Conservation (phyloP, 345 rosid genomes). For the Eutrema yunnanense region DNA sequence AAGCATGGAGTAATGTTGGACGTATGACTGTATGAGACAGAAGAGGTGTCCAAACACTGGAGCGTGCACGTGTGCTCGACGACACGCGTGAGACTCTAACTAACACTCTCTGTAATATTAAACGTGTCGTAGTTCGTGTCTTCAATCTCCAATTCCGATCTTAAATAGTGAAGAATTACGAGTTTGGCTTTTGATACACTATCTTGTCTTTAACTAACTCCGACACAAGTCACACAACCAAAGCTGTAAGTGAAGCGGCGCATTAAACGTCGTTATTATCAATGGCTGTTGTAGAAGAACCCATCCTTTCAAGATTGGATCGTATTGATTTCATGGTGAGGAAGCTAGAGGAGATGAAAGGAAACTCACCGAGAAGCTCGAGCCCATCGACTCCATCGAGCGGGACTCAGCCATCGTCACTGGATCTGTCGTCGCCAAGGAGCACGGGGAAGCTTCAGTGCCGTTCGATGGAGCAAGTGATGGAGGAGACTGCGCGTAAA, state of each 20-base stretch:
- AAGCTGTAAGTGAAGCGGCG: background rate
- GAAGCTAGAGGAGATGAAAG: slow-evolving; percentile 31
- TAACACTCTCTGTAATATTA: background rate
- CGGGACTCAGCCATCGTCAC: slow-evolving; percentile 25
- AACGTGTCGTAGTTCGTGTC: slow-evolving; percentile 17
- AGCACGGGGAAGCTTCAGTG: slow-evolving; percentile 10
- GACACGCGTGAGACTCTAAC: slow-evolving; percentile 15
- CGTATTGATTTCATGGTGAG: slow-evolving; percentile 31
- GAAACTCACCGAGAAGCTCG: slow-evolving; percentile 30
- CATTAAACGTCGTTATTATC: background rate
- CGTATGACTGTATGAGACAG: background rate
- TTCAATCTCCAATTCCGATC: background rate
- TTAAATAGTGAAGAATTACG: background rate
- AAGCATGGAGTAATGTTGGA: slow-evolving; percentile 6
- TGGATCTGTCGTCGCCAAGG: slow-evolving; percentile 24
- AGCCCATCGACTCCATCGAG: slow-evolving; percentile 30
- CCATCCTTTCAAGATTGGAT: slow-evolving; percentile 30
- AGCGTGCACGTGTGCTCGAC: slow-evolving; percentile 2
- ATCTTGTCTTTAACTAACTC: background rate
- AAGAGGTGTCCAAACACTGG: background rate
- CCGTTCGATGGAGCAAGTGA: slow-evolving; percentile 28
- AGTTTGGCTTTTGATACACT: background rate
- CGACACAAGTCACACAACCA: background rate
- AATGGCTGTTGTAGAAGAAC: slow-evolving; percentile 28
- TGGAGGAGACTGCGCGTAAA: slow-evolving; percentile 19